Base-by-base conservation (phyloP, 768 basidiomycete species). In the Austroboletus eburneus region DNA sequence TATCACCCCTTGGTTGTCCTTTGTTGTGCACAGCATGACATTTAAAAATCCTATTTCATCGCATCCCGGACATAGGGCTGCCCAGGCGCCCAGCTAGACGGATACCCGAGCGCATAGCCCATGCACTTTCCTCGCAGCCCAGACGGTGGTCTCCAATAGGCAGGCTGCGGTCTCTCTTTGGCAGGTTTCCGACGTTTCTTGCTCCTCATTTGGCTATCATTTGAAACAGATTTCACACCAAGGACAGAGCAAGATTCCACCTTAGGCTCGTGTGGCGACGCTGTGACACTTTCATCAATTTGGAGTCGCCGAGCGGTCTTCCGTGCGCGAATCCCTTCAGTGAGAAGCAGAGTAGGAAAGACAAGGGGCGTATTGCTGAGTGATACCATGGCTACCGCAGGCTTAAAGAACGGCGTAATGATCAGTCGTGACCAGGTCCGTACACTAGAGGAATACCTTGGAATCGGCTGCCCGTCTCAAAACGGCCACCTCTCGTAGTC, bases 41-140 rank as follows among this genome's bases (percentile, higher is more conserved):
- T 7, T 29, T 37, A 38, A 18, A 55, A 43, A 5, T 51, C 65
- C 51, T 35, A 56, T 43, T 53, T 63, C 64, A 65, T 65, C 36
- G 39, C 24, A 41, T 64, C 63, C 24, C 59, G 65, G 7, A 48
- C 42, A 40, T 65, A 67, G 8, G 9, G 43, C 38, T n/a, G 43
- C 25, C 50, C 36, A 47, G 55, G 41, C 27, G 49, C 53, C 63
- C 61, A 66, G 34, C 46, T 59, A 32, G 64, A 58, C 20, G 66
- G 66, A 51, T 68, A 66, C 0, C 64, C 64, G 14, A 66, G 25
- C 2, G 53, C 64, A 45, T 68, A 66, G 13, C 66, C 64, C 52
- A 59, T 39, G 48, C 62, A 59, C 46, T 56, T 57, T 25, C 56
- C 64, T 18, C 44, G 55, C 39, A 55, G 8, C 5, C 30, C 46